Evolutionary conservation across 2,329 filamentous ascomycete species (phyloP).

Genomic region (Colletotrichum lentis): DNA sequence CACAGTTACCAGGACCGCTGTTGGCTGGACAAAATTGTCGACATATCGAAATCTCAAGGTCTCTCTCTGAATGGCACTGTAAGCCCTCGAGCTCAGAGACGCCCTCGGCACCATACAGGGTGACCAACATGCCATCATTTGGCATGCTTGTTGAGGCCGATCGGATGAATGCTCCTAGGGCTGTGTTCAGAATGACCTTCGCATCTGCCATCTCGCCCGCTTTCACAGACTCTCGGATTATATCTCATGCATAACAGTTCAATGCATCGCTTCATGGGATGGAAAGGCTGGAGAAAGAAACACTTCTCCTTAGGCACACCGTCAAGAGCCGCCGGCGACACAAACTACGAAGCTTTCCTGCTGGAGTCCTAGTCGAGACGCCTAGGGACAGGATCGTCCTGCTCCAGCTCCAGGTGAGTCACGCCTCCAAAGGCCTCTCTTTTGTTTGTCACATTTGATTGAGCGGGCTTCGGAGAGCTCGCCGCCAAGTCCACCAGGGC

Average conservation of each 20-base stretch:
- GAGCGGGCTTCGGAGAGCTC: neutral
- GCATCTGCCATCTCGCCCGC: neutral
- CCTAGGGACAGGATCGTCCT: neutral
- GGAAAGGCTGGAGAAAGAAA: too few species aligned
- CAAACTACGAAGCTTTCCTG: neutral
- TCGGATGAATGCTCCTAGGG: conserved; percentile 9
- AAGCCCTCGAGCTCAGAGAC: conserved; percentile 1
- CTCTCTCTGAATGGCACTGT: conserved; percentile 6
- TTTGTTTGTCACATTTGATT: conserved; percentile 4
- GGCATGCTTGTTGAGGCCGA: conserved; percentile 33
- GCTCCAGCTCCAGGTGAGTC: conserved; percentile 20
- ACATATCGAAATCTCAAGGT: conserved; percentile 1
- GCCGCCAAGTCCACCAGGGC: conserved; percentile 3
- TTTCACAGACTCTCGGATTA: neutral
- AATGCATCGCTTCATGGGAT: too few species aligned
- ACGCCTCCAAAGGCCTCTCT: conserved; percentile 9
- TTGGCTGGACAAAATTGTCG: conserved; percentile 6
- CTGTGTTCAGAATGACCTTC: neutral
- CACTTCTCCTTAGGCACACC: neutral
- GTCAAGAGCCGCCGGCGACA: conserved; percentile 1
- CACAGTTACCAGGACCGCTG: conserved; percentile 25
- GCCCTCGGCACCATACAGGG: conserved; percentile 23
- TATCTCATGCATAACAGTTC: neutral
- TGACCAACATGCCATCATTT: conserved; percentile 33
- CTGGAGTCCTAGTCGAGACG: neutral